Evolutionary conservation across 148 eudicot species (phyloP), one percentile per base, ranked within the genome.

Genomic region (Salicornia ramosissima): DNA sequence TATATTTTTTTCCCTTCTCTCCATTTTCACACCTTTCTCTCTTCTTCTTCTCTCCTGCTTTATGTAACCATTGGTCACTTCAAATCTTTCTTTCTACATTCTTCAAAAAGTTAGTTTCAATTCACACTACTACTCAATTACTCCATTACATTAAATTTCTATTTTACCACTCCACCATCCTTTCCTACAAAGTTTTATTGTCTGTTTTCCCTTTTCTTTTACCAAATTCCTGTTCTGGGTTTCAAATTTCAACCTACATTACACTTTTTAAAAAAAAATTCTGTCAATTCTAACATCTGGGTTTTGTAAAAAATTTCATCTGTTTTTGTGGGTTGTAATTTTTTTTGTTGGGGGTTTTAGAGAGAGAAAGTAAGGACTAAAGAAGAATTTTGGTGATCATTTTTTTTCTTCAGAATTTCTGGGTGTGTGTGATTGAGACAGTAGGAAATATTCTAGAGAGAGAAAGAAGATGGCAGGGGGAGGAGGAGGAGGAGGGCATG

Each of bases 401-500:
- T 30, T 39, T 24, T n/a, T n/a, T n/a, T n/a, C n/a, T n/a, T n/a
- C n/a, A n/a, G n/a, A n/a, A n/a, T n/a, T n/a, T n/a, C n/a, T n/a
- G n/a, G n/a, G n/a, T n/a, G 51, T 33, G 60, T 45, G 59, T 47
- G 51, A 36, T 65, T 60, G n/a, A 22, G 25, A 46, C 29, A 47
- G 21, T 31, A 77, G 33, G 8, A 19, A 26, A 51, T 6, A 14
- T 36, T 39, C 42, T 16, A 69, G 39, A 39, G 55, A 72, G 57
- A 67, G 77, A 65, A 5, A 19, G 24, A 67, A 47, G 21, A 82
- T 83, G 86, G 82, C 85, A 22, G 80, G 79, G 7, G 72, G 64
- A 14, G 82, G 77, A 45, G 87, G 87, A 26, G 93, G 80, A 25
- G 75, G 71, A 26, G 81, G 77, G 45, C 58, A 56, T n/a, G 96